Base-by-base conservation (phyloP, 768 basidiomycete species). In the Tricholoma sp. region DNA sequence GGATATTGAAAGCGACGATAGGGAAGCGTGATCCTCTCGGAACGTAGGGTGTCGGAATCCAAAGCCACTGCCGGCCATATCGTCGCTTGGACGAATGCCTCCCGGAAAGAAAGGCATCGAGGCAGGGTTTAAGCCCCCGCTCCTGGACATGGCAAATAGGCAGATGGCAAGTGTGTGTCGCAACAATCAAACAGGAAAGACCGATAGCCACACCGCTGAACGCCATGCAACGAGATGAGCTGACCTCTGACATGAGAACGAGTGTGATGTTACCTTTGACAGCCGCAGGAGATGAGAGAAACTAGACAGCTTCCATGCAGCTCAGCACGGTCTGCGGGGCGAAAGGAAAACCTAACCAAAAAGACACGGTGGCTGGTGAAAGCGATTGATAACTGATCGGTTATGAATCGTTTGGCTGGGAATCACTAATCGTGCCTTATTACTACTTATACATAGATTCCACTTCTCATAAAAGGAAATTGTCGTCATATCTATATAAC, bases 51-150 rank as follows among this genome's bases (percentile, higher is more conserved):
- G 77, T 50, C 70, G 69, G 63, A 81, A 80, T 54, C 72, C 72
- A 44, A 82, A 68, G 57, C 72, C 73, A 63, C 67, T 70, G 50
- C 69, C 66, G 49, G 72, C 74, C 53, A 85, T 84, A 57, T 86
- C 83, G 55, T 84, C 85, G 63, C 66, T 74, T 61, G 76, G 66
- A 60, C 84, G 83, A 62, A 82, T 67, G 65, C 76, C 80, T 54
- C 86, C 87, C 59, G 90, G 90, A 69, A 90, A 90, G 80, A 92
- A 92, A 51, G 90, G 90, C 68, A 84, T 84, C 57, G 89, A 92
- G 59, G 88, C 79, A 61, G 90, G 89, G 71, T 91, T 91, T 64
- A 91, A 75, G 57, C 87, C 79, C 65, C 82, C 85, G 65, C 84
- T 88, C 79, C 83, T 84, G 59, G 87, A 84, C 85, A 90, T 88